Evolutionary conservation across 208 protist species (phyloP).

Genomic region (Phytomonas francai): DNA sequence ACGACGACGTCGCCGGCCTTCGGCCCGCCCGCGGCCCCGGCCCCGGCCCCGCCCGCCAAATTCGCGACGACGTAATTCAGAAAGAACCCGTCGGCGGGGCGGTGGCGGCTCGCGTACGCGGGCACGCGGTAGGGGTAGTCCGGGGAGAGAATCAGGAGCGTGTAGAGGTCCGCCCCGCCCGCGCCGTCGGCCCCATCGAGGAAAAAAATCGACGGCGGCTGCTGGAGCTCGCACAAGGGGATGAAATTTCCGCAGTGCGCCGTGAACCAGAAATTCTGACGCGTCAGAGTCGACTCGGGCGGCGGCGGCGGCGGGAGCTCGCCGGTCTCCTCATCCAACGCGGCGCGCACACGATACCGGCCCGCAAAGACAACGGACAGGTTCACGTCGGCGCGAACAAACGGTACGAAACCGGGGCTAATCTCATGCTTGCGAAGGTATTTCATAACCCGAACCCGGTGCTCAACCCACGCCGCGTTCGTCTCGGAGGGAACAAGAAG

Average conservation of each 20-base stretch:
- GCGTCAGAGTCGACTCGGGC: conserved; percentile 40
- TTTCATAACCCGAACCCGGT: conserved; percentile 32
- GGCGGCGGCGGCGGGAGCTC: conserved; percentile 38
- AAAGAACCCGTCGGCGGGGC: conserved; percentile 60
- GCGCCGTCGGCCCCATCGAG: conserved; percentile 16
- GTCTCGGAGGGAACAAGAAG: conserved; percentile 37
- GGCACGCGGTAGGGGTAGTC: conserved; percentile 84
- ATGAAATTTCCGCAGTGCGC: conserved; percentile 89
- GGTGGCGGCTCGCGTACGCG: conserved; percentile 25
- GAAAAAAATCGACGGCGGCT: conserved; percentile 77
- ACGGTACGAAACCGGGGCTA: conserved; percentile 55
- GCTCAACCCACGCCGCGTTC: conserved; percentile 34
- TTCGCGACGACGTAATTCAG: conserved; percentile 86
- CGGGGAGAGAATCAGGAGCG: conserved; percentile 78
- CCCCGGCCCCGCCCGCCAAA: conserved; percentile 21
- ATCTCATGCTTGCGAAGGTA: conserved; percentile 87
- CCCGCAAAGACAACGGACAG: conserved; percentile 75
- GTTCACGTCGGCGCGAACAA: conserved; percentile 69
- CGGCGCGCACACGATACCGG: background rate
- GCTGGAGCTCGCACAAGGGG: conserved; percentile 78
- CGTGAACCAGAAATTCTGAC: conserved; percentile 88
- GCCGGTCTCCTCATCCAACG: conserved; percentile 11
- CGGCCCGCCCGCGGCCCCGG: conserved; percentile 1
- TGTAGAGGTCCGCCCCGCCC: conserved; percentile 34
- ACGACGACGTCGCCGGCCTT: conserved; percentile 67